Evolutionary conservation across 2,329 filamentous ascomycete species (phyloP).

Genomic region (Cercospora canescens): DNA sequence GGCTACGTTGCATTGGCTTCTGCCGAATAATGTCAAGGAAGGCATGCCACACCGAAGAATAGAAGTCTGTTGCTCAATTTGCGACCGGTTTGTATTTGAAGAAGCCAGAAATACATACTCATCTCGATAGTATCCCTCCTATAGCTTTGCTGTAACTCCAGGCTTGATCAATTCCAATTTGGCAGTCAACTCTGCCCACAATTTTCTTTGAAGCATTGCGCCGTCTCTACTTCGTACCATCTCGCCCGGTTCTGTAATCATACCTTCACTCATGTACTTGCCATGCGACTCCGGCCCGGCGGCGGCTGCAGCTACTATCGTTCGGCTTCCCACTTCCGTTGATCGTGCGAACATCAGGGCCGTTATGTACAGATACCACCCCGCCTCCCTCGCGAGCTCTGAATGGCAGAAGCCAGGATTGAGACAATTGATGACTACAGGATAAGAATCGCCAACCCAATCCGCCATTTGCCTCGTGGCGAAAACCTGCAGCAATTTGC

Average conservation of each 20-base stretch:
- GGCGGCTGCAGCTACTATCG: conserved; percentile 36
- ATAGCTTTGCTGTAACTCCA: conserved; percentile 14
- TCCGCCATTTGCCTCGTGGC: not conserved
- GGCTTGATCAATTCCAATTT: conserved; percentile 38
- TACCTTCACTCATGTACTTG: conserved; percentile 40
- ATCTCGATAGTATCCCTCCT: no score
- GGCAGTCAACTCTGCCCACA: conserved; percentile 40
- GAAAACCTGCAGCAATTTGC: not conserved
- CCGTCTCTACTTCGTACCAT: conserved; percentile 39
- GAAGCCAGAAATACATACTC: no score
- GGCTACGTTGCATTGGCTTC: no score
- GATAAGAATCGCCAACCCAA: not conserved
- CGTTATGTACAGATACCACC: conserved; percentile 7
- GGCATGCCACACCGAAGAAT: no score
- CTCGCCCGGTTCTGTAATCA: conserved; percentile 29
- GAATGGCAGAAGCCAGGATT: not conserved
- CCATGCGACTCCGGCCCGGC: conserved; percentile 41
- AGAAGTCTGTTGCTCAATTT: no score
- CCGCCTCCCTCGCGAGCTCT: not conserved
- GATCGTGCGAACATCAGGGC: conserved; percentile 33
- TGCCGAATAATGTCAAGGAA: no score
- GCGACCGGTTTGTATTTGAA: no score
- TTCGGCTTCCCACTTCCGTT: conserved; percentile 42
- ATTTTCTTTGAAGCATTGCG: conserved; percentile 35
- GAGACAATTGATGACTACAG: not conserved